Conservation (phyloP, 176 grass and related monocot genomes). For the Lolium rigidum region DNA sequence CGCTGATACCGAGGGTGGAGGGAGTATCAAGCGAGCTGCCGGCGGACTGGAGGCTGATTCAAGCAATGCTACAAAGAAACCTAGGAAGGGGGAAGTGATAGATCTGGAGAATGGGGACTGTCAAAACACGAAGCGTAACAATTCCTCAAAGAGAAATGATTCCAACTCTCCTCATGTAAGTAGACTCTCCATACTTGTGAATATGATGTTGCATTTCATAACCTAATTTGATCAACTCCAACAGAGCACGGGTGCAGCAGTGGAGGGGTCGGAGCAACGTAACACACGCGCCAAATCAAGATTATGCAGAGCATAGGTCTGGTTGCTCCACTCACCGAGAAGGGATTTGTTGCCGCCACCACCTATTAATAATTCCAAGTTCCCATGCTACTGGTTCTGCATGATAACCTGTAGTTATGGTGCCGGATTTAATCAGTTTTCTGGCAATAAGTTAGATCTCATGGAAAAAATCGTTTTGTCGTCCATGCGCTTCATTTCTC, state of each 20-base stretch:
- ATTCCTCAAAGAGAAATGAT: not conserved
- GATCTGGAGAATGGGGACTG: slow-evolving; percentile 12
- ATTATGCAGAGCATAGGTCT: slow-evolving; percentile 80
- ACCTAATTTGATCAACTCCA: slow-evolving; percentile 50
- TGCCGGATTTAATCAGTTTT: not conserved
- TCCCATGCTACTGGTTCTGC: not conserved
- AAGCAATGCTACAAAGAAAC: slow-evolving; percentile 1
- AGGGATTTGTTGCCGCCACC: slow-evolving; percentile 17
- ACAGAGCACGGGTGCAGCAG: slow-evolving; percentile 47
- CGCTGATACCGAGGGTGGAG: slow-evolving; percentile 23
- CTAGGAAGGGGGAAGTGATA: slow-evolving; percentile 14
- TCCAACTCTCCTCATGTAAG: slow-evolving; percentile 38
- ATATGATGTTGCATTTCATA: slow-evolving; percentile 15
- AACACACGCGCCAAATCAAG: slow-evolving; percentile 54
- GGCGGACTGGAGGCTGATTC: slow-evolving; percentile 25
- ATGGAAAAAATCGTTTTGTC: not conserved
- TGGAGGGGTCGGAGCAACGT: slow-evolving; percentile 48
- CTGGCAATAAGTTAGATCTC: not conserved
- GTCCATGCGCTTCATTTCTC: not conserved
- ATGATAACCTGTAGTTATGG: not conserved
- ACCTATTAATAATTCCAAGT: not conserved
- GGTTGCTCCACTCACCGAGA: slow-evolving; percentile 68
- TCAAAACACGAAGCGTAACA: not conserved
- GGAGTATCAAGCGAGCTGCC: slow-evolving; percentile 32
- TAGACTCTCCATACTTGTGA: slow-evolving; percentile 36